Evolutionary conservation across 176 grass and related monocot genomes (phyloP).

Genomic region (Eleusine indica): DNA sequence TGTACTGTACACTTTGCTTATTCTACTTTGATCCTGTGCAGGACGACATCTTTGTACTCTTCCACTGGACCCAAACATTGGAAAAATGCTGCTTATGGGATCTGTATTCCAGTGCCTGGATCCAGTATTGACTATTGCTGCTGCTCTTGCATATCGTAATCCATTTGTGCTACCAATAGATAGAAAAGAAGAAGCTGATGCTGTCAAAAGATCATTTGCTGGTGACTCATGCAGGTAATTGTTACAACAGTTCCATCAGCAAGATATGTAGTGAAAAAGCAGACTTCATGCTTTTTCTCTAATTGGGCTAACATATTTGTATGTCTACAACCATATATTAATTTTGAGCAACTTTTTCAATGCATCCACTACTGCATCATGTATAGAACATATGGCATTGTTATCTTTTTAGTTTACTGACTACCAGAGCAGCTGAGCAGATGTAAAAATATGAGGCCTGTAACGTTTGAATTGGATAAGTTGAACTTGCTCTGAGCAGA

Average conservation of each 20-base stretch:
- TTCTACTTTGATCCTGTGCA: constrained; percentile 44
- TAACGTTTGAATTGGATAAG: neutral
- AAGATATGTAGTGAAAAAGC: constrained; percentile 26
- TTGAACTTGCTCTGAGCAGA: neutral
- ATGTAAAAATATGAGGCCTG: constrained; percentile 13
- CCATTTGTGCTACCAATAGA: constrained; percentile 96
- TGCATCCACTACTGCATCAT: neutral
- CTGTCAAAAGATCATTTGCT: constrained; percentile 92
- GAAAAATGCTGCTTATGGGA: constrained; percentile 96
- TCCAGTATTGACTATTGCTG: constrained; percentile 89
- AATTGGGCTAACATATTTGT: neutral
- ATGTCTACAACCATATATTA: neutral
- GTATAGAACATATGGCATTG: neutral
- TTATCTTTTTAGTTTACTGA: neutral
- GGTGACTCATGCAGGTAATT: constrained; percentile 83
- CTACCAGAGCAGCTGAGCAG: neutral
- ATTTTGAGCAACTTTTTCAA: too few species aligned
- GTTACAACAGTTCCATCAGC: constrained; percentile 30
- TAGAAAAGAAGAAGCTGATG: constrained; percentile 94
- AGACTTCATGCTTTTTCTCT: neutral
- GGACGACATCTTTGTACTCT: constrained; percentile 83
- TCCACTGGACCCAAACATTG: constrained; percentile 93
- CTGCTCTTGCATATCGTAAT: constrained; percentile 80
- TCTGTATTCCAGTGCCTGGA: constrained; percentile 92
- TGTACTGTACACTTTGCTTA: neutral